Evolutionary conservation across 2,329 filamentous ascomycete genomes (phyloP).

Genomic region (Ceratocystiopsis brevicomis): DNA sequence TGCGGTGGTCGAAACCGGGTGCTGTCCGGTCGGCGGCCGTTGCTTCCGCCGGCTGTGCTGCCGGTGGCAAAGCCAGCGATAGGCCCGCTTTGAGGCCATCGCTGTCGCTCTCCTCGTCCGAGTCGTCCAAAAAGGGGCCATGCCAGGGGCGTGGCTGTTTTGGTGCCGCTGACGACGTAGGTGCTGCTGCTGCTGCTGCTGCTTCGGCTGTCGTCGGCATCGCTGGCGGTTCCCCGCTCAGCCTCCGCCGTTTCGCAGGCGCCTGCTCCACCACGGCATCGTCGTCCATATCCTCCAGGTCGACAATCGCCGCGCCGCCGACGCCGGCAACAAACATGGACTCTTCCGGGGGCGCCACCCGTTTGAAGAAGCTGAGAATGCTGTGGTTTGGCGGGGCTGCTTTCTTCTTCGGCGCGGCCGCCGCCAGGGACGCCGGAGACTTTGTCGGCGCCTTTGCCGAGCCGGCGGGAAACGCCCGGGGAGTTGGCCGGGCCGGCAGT

Average conservation of each 20-base stretch:
- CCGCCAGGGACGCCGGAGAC: no score
- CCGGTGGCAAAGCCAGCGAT: no score
- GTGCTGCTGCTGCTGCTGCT: slow-evolving; percentile 24
- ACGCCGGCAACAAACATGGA: slow-evolving; percentile 29
- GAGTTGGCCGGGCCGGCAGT: no score
- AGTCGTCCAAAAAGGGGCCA: slow-evolving; percentile 49
- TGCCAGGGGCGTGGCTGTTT: not conserved
- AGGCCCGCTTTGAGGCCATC: not conserved
- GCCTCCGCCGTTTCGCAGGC: not conserved
- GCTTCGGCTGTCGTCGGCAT: slow-evolving; percentile 2
- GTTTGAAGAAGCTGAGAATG: slow-evolving; percentile 60
- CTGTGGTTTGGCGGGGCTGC: slow-evolving; percentile 34
- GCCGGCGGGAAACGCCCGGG: no score
- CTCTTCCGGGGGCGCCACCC: slow-evolving; percentile 39
- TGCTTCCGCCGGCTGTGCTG: no score
- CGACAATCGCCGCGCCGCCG: no score
- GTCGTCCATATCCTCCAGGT: not conserved
- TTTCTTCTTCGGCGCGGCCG: slow-evolving; percentile 1
- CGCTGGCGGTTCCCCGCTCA: not conserved
- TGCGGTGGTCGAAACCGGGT: not conserved
- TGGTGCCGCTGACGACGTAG: no score
- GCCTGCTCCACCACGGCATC: not conserved
- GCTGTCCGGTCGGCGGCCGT: no score
- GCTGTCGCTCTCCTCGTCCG: not conserved
- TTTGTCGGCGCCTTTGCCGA: no score